Percentiles rank a stretch among this genome's conserved stretches.
phyloP scores from a whole-genome alignment of 257 asterid species.

The Salvia miltiorrhiza region DNA sequence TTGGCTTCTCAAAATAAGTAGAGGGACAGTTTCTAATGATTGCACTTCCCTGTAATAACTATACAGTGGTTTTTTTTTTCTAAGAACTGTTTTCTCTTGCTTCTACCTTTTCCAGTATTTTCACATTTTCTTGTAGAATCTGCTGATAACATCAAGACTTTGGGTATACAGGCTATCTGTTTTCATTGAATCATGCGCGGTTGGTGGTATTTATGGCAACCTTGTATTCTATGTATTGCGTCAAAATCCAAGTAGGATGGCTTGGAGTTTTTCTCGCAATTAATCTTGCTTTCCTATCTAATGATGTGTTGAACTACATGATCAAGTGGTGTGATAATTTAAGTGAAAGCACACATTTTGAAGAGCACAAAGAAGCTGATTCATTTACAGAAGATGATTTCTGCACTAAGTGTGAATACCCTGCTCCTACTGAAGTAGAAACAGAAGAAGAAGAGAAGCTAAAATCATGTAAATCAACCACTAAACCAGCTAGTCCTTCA shows the following conservation, averaged over 20 bases:
- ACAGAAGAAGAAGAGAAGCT: conserved; percentile 59
- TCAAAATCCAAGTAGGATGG: conserved; percentile 86
- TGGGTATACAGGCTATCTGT: conserved; percentile 71
- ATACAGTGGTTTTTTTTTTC: neutral
- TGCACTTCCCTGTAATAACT: neutral
- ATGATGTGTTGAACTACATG: conserved; percentile 70
- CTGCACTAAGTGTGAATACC: conserved; percentile 53
- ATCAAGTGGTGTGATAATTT: conserved; percentile 88
- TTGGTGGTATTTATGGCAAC: conserved; percentile 86
- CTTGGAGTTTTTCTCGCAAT: conserved; percentile 75
- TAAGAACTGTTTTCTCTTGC: neutral
- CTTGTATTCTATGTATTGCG: conserved; percentile 76
- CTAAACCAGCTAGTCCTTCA: conserved; percentile 49
- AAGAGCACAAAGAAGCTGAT: conserved; percentile 60
- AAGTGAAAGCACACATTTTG: conserved; percentile 64
- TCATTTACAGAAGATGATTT: conserved; percentile 66
- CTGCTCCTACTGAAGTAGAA: conserved; percentile 55
- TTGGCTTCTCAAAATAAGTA: conserved; percentile 1
- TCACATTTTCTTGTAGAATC: conserved; percentile 20
- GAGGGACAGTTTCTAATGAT: neutral
- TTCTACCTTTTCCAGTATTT: neutral
- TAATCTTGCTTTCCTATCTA: conserved; percentile 86
- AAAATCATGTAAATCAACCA: conserved; percentile 57
- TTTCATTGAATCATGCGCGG: conserved; percentile 92
- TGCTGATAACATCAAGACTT: conserved; percentile 28